Conservation (phyloP, 2,329 filamentous ascomycete species). For the Venturia aucupariae region DNA sequence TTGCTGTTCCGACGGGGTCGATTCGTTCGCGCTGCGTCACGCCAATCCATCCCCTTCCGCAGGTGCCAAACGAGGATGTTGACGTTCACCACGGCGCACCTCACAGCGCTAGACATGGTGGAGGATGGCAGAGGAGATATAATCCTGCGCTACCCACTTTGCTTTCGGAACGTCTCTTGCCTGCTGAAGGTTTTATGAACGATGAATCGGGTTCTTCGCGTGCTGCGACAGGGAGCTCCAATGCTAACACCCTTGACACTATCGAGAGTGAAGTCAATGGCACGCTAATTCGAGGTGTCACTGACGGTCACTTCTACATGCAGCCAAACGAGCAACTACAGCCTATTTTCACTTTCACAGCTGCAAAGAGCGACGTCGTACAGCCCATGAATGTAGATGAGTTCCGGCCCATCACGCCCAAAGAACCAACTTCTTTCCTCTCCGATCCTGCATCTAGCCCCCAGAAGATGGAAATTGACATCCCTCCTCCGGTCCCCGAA, state of each 20-base stretch:
- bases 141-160: slow-evolving; percentile 29
- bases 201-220: not conserved
- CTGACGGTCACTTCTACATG: not conserved
- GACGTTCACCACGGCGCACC: not conserved
- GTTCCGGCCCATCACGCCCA: not conserved
- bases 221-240: not conserved
- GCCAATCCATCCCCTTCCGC: not conserved
- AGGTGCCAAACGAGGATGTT: slow-evolving; percentile 17
- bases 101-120: not conserved
- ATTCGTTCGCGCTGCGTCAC: slow-evolving; percentile 6
- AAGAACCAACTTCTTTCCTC: not conserved
- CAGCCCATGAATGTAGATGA: not conserved
- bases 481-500: not conserved
- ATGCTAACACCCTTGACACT: not conserved
- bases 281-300: not conserved
- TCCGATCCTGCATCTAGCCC: not conserved
- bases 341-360: not conserved
- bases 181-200: not conserved
- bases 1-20: slow-evolving; percentile 20
- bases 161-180: slow-evolving; percentile 30
- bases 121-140: slow-evolving; percentile 19
- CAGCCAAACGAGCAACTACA: slow-evolving; percentile 3
- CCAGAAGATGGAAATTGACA: not conserved
- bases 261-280: not conserved
- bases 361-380: not conserved